phyloP scores from a whole-genome alignment of 495 filamentous ascomycete species.

The Aspergillus campestris region DNA sequence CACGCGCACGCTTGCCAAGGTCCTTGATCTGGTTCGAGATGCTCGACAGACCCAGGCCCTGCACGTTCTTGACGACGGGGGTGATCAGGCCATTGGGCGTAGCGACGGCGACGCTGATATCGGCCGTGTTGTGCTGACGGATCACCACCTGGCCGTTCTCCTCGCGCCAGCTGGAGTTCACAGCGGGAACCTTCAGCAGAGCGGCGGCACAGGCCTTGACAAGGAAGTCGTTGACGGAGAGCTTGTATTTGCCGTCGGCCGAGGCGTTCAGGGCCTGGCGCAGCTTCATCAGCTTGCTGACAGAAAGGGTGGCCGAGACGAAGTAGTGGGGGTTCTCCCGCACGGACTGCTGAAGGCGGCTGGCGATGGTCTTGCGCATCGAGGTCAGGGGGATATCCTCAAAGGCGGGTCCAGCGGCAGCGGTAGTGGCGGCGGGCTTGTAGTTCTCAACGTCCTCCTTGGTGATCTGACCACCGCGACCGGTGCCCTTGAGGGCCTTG shows the following conservation, averaged over 20 bases:
- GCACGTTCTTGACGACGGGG: slow-evolving; percentile 85
- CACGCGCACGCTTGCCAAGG: slow-evolving; percentile 87
- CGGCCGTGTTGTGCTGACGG: slow-evolving; percentile 83
- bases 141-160: slow-evolving; percentile 67
- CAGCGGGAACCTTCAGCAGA: slow-evolving; percentile 84
- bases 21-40: slow-evolving; percentile 90
- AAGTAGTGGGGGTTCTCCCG: slow-evolving; percentile 97
- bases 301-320: slow-evolving; percentile 78
- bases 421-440: slow-evolving; percentile 44
- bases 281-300: slow-evolving; percentile 90
- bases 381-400: slow-evolving; percentile 76
- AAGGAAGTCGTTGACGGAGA: slow-evolving; percentile 98
- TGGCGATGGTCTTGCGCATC: slow-evolving; percentile 98
- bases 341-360: slow-evolving; percentile 78
- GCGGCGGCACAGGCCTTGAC: slow-evolving; percentile 91
- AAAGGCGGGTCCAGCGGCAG: slow-evolving; percentile 56
- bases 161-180: slow-evolving; percentile 91
- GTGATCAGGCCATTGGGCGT: slow-evolving; percentile 95
- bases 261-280: slow-evolving; percentile 87
- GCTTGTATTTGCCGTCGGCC: slow-evolving; percentile 89
- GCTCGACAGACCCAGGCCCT: slow-evolving; percentile 70
- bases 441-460: slow-evolving; percentile 89
- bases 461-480: slow-evolving; percentile 78
- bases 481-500: slow-evolving; percentile 77
- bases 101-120: slow-evolving; percentile 89